Evolutionary conservation across 306 rosid species (phyloP).

Genomic region (Pterocarpus santalinus): DNA sequence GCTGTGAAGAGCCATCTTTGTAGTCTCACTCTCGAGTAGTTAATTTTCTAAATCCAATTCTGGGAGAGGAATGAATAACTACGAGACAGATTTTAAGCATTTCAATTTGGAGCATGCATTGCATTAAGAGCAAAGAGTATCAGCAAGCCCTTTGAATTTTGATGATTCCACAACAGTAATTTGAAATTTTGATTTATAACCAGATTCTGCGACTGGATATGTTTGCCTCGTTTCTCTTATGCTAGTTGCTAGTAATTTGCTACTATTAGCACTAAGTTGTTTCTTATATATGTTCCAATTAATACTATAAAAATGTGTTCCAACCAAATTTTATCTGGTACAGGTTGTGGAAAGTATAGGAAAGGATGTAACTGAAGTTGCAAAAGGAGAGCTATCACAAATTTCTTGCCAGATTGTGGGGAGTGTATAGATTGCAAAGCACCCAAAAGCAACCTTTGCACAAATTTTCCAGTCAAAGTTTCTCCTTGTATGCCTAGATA

Average conservation of each 20-base stretch:
- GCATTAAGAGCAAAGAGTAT: too few species aligned
- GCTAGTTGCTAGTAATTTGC: too few species aligned
- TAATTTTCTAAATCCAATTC: neutral
- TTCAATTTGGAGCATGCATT: neutral
- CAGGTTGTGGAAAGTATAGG: conserved; percentile 92
- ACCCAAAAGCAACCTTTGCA: conserved; percentile 74
- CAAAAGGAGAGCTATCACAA: conserved; percentile 82
- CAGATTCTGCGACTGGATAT: too few species aligned
- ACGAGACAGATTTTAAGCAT: neutral
- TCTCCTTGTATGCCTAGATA: conserved; percentile 74
- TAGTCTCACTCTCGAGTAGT: neutral
- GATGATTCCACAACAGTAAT: too few species aligned
- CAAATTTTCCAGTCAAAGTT: conserved; percentile 65
- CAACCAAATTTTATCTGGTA: conserved; percentile 9
- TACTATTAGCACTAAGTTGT: too few species aligned
- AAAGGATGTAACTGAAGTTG: conserved; percentile 67
- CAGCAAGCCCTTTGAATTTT: too few species aligned
- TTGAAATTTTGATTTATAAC: too few species aligned
- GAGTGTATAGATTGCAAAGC: conserved; percentile 78
- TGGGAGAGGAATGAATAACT: neutral
- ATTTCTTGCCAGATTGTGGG: conserved; percentile 75
- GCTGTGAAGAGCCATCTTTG: neutral
- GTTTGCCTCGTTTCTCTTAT: too few species aligned
- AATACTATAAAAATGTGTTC: neutral
- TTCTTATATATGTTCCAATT: neutral